Percentiles rank a stretch among this genome's conserved stretches.
Evolutionary conservation across 2,329 filamentous ascomycete species (phyloP).

Genomic region (Colletotrichum eremochloae): DNA sequence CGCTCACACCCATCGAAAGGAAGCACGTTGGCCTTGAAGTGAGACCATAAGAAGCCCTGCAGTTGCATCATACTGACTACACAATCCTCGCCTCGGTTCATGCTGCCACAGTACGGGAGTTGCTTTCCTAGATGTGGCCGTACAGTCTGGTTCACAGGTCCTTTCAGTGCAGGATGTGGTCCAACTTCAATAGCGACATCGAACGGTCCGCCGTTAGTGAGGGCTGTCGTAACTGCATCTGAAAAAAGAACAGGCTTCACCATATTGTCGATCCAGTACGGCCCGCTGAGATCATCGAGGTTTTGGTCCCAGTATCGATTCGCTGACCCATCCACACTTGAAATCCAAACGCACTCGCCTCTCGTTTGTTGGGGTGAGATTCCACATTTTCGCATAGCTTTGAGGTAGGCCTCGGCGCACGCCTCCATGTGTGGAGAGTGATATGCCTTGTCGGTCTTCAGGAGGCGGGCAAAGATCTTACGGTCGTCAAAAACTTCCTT

Average conservation of each 20-base stretch:
- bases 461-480: slow-evolving; percentile 40
- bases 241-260: slow-evolving; percentile 14
- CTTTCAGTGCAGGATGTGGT: slow-evolving; percentile 19
- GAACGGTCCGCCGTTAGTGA: slow-evolving; percentile 41
- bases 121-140: slow-evolving; percentile 17
- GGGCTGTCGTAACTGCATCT: slow-evolving; percentile 16
- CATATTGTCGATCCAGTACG: slow-evolving; percentile 32
- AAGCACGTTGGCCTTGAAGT: neutral
- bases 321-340: slow-evolving; percentile 2
- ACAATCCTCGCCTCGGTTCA: slow-evolving; percentile 10
- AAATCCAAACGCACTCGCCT: neutral
- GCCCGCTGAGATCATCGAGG: neutral
- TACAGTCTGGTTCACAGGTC: slow-evolving; percentile 18
- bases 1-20: neutral
- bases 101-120: slow-evolving; percentile 14
- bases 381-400: neutral
- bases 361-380: neutral
- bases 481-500: slow-evolving; percentile 43
- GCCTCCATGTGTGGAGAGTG: slow-evolving; percentile 43
- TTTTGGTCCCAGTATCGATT: neutral
- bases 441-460: slow-evolving; percentile 41
- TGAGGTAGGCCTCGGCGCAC: slow-evolving; percentile 45
- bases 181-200: slow-evolving; percentile 26
- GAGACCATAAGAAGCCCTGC: slow-evolving; percentile 8
- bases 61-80: neutral